These are phyloP conservation scores for Penicillium chermesinum DNA, from an alignment of 495 filamentous ascomycete species.

Conservation along the genomic window DNA sequence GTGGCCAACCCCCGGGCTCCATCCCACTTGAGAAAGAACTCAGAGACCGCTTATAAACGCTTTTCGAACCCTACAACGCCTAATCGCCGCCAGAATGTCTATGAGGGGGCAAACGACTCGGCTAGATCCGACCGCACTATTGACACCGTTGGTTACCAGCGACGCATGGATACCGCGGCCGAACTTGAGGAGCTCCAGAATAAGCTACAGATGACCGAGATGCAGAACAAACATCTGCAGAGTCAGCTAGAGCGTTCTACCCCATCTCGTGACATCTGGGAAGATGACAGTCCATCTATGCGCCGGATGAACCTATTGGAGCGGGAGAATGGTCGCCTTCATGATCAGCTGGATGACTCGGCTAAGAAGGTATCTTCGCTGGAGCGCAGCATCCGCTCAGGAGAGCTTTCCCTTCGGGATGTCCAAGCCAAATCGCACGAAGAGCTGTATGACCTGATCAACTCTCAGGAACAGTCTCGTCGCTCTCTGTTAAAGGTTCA, in stretches of 20 bases:
- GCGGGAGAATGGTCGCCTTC: slow-evolving; percentile 83
- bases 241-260: slow-evolving; percentile 70
- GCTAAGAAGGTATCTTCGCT: slow-evolving; percentile 86
- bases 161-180: slow-evolving; percentile 82
- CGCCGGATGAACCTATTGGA: slow-evolving; percentile 87
- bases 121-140: slow-evolving; percentile 82
- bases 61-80: slow-evolving; percentile 74
- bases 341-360: slow-evolving; percentile 94
- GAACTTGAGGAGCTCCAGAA: slow-evolving; percentile 93
- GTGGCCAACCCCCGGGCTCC: slow-evolving; percentile 72
- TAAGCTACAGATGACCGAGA: slow-evolving; percentile 89
- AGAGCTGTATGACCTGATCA: slow-evolving; percentile 89
- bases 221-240: slow-evolving; percentile 93
- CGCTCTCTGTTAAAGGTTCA: slow-evolving; percentile 76
- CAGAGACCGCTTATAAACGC: slow-evolving; percentile 57
- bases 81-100: slow-evolving; percentile 63
- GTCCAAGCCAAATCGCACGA: slow-evolving; percentile 92
- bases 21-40: slow-evolving; percentile 66
- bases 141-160: slow-evolving; percentile 84
- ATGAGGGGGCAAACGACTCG: slow-evolving; percentile 64
- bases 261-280: slow-evolving; percentile 53
- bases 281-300: slow-evolving; percentile 79
- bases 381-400: slow-evolving; percentile 79
- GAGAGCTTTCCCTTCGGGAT: slow-evolving; percentile 87
- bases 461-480: slow-evolving; percentile 86